Evolutionary conservation across 2,329 filamentous ascomycete species (phyloP).

Genomic region (Biscogniauxia sp.): DNA sequence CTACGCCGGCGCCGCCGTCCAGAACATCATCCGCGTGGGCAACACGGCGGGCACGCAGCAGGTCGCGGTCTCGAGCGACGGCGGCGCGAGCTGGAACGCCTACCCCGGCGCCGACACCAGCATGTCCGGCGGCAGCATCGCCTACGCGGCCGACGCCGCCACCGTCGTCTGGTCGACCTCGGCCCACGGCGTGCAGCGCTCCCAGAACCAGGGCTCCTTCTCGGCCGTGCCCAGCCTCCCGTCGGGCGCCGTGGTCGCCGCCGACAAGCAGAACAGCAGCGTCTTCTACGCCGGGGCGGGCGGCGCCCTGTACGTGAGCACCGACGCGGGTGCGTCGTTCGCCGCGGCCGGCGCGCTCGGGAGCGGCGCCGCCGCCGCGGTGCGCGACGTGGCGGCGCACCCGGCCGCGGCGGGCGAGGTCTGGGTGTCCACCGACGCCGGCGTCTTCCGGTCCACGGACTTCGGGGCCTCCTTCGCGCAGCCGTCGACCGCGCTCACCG

Average conservation of each 20-base stretch:
- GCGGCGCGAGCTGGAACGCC: conserved; percentile 48
- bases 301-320: conserved; percentile 50
- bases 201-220: conserved; percentile 42
- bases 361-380: conserved; percentile 39
- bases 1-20: conserved; percentile 45
- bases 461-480: conserved; percentile 47
- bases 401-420: conserved; percentile 59
- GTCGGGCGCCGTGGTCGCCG: conserved; percentile 46
- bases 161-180: conserved; percentile 48
- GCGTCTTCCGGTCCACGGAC: conserved; percentile 53
- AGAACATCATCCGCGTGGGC: conserved; percentile 50
- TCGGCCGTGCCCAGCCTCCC: conserved; percentile 44
- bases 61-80: conserved; percentile 48
- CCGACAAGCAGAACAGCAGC: conserved; percentile 51
- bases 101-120: conserved; percentile 46
- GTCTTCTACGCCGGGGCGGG: conserved; percentile 52
- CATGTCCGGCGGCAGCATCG: conserved; percentile 44
- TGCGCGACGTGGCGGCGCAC: conserved; percentile 57
- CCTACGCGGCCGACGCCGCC: conserved; percentile 50
- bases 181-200: conserved; percentile 41
- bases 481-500: conserved; percentile 34
- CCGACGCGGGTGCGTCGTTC: conserved; percentile 47
- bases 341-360: conserved; percentile 36
- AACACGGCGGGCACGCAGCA: conserved; percentile 42
- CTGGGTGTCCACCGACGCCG: conserved; percentile 53